Base-by-base conservation (phyloP, 148 eudicot genomes). In the Rhododendron mucronatum region DNA sequence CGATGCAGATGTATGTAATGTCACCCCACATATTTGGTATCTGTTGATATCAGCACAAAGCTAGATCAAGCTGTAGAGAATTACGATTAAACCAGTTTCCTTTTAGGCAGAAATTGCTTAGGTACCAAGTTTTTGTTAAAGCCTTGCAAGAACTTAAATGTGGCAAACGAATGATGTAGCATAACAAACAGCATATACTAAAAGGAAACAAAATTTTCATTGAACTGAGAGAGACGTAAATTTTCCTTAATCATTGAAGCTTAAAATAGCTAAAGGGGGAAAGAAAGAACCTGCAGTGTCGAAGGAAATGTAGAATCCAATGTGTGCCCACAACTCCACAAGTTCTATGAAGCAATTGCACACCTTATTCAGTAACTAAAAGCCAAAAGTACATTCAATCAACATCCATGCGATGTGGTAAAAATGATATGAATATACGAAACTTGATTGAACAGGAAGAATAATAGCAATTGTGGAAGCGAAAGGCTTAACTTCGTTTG, bases 61-160 rank as follows among this genome's bases (percentile, higher is more conserved):
- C 12, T 80, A 50, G 37, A 80, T 80, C 13, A 47, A 69, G 23
- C 78, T n/a, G 39, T 77, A 51, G 39, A 50, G 41, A 16, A 65
- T 45, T 55, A 86, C 4, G 57, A 71, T 14, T 26, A 16, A 63
- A 63, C 71, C 71, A 53, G 50, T 35, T 35, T 33, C 67, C 61
- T 45, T 85, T 78, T 18, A 51, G 81, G 55, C 65, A 18, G 48
- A 86, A 88, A 90, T 91, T 94, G 94, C 94, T 93, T 90, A 86
- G 84, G 91, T 86, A 90, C 89, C 91, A 90, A 90, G 94, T 88
- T 87, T 90, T 86, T 83, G 83, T n/a, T 57, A 89, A 92, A 89
- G 87, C 39, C 7, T 23, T 26, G 6, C 50, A 85, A 79, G 78
- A 51, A 44, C 71, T 69, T 83, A 41, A 21, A n/a, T 39, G 33